phyloP scores from a whole-genome alignment of 2,329 filamentous ascomycete species.

The Orbilia quercus region DNA sequence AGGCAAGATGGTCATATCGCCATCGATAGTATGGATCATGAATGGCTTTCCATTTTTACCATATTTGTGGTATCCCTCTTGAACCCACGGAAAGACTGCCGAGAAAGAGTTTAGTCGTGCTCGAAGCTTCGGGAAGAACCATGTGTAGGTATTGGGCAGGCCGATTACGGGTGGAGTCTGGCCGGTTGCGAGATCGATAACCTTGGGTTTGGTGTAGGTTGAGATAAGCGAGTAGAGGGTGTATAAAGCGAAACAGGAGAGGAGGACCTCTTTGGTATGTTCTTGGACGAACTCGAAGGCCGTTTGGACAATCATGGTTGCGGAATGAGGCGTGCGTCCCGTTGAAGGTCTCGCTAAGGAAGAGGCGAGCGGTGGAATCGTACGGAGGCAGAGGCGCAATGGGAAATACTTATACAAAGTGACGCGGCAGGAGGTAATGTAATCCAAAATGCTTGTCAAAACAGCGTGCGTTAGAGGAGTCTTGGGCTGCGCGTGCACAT shows the following conservation, averaged over 20 bases:
- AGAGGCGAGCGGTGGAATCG: not conserved
- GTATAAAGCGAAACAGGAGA: conserved; percentile 33
- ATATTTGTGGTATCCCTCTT: conserved; percentile 49
- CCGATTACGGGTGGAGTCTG: conserved; percentile 59
- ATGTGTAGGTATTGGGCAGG: conserved; percentile 37
- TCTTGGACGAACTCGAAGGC: conserved; percentile 26
- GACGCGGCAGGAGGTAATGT: conserved; percentile 16
- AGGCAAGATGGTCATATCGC: conserved; percentile 46
- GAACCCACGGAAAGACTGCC: conserved; percentile 21
- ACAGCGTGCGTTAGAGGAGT: not conserved
- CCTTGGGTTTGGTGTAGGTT: conserved; percentile 34
- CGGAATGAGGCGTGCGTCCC: conserved; percentile 1
- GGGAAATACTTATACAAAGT: conserved; percentile 24
- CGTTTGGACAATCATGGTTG: conserved; percentile 44
- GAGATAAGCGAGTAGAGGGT: conserved; percentile 24
- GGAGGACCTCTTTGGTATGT: conserved; percentile 10
- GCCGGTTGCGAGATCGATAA: conserved; percentile 25
- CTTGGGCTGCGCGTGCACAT: conserved; percentile 11
- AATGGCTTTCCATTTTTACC: conserved; percentile 51
- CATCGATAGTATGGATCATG: conserved; percentile 43
- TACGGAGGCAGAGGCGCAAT: conserved; percentile 3
- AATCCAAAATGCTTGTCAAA: conserved; percentile 12
- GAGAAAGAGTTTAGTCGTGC: conserved; percentile 27
- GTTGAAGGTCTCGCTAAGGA: conserved; percentile 18
- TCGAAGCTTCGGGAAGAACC: conserved; percentile 50